phyloP scores from a whole-genome alignment of 495 filamentous ascomycete species.

The Stereocaulon alpinum region DNA sequence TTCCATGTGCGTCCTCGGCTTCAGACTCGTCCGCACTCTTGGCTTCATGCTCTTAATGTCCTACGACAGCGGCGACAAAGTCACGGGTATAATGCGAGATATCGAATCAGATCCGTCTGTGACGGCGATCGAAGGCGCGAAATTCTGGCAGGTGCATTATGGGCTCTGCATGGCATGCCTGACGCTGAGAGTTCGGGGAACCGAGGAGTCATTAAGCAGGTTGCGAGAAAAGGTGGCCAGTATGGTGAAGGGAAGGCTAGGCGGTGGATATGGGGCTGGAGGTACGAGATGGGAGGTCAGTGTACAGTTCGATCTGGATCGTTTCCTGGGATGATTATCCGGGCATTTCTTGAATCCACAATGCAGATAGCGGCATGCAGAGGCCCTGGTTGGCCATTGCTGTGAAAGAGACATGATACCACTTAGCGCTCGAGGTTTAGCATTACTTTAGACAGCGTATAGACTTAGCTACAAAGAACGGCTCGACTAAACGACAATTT shows the following conservation, averaged over 20 bases:
- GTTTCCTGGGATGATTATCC: constrained; percentile 5
- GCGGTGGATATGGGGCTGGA: constrained; percentile 76
- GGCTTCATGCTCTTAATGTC: constrained; percentile 94
- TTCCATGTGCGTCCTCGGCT: constrained; percentile 77
- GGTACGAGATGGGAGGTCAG: constrained; percentile 83
- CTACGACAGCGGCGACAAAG: constrained; percentile 51
- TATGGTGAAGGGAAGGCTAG: constrained; percentile 74
- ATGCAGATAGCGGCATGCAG: not conserved
- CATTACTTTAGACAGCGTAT: not conserved
- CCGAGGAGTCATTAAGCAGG: constrained; percentile 54
- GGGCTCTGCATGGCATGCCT: constrained; percentile 91
- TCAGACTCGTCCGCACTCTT: constrained; percentile 69
- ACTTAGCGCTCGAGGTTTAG: constrained; percentile 1
- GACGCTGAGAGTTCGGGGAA: constrained; percentile 59
- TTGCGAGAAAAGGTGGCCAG: constrained; percentile 64
- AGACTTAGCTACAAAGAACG: not conserved
- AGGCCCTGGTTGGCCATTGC: constrained; percentile 1
- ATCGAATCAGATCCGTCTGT: constrained; percentile 73
- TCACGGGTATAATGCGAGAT: constrained; percentile 68
- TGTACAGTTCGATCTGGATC: constrained; percentile 33
- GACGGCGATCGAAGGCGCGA: constrained; percentile 69
- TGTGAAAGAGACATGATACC: not conserved
- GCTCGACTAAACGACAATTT: too few relatives aligned
- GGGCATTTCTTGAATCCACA: too few relatives aligned
- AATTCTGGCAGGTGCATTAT: constrained; percentile 98